Base-by-base conservation (phyloP, 495 filamentous ascomycete species). In the Penicillium goetzii region DNA sequence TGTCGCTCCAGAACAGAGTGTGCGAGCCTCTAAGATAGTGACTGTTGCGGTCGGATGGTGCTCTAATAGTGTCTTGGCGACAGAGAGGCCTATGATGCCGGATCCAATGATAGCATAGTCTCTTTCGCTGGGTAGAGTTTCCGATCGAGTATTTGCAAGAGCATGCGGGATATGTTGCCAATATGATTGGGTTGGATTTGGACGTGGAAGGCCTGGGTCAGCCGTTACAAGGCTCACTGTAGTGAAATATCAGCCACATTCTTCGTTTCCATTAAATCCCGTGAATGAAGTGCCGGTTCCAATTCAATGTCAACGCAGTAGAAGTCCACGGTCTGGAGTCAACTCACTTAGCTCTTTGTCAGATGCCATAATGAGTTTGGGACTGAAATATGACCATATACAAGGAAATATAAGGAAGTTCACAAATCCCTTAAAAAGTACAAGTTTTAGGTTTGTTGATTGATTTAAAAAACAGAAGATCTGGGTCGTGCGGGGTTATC, bases 1-100 rank as follows among this genome's bases (percentile, higher is more conserved):
- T 8, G 92, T 93, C 15, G 92, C 92, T 7, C 92, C 92, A 76
- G 83, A 92, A 71, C 90, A 93, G 9, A 89, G 88, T 74, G 92
- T 86, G 60, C 91, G 81, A 25, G 91, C 90, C 78, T 94, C 92
- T 4, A 96, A 76, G 3, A 74, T 59, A 1, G 72, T 69, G 4
- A 77, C 62, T 28, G 49, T 73, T 45, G 63, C 62, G 25, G 62
- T 36, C 7, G 69, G 66, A 54, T 74, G 61, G 10, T 55, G 21
- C 33, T 72, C 69, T 7, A 91, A 75, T 0, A 91, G 73, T 14
- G 83, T 81, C 73, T 82, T 86, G 9, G 88, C 85, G 4, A 89
- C 75, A 0, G 83, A 76, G 0, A 87, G 79, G 14, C 90, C 88
- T 0, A 86, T 88, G 59, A 91, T 90, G 6, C 90, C 90, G 41